Base-by-base conservation (phyloP, 257 asterid genomes). In the Verbascum thapsus region DNA sequence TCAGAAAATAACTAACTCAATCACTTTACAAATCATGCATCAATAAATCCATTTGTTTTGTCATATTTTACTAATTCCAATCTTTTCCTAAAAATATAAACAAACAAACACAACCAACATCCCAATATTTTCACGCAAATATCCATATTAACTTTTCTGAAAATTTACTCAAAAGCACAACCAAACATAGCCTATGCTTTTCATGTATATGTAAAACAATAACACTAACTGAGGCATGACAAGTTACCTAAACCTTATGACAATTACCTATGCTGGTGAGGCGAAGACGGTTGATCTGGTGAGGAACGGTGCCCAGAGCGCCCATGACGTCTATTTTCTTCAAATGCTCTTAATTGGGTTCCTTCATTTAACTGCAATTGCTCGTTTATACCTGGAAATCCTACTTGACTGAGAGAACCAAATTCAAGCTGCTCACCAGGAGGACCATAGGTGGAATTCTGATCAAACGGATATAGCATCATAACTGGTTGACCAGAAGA, bases 211-310 rank as follows among this genome's bases (percentile, higher is more conserved):
- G 52, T n/a, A 55, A 11, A 18, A 56, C 3, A 40, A 34, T 23
- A 62, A 63, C 4, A 47, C 38, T 10, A 26, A 26, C 6, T 6
- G 52, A 6, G 17, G 57, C 4, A 12, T 53, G 63, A 7, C 45
- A 32, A 42, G n/a, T 39, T 52, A 65, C 20, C 42, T 17, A 66
- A n/a, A 41, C 26, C 42, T 22, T 20, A 51, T 15, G 35, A 18
- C 32, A n/a, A 49, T 63, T 88, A 90, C 96, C 88, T 82, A 51
- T 69, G 80, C 64, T 76, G 84, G 64, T 67, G 83, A 63, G 97
- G 92, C 18, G 95, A 87, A 79, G 96, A 76, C 51, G 95, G 95
- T 58, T 74, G 92, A 62, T 90, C 97, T 40, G 92, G 85, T 44
- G 90, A 78, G 57, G 88, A 81, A 67, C 66, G 76, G 65, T 69